A percentile compares a stretch with the other conserved stretches of the same genome.
Evolutionary conservation across 2,329 filamentous ascomycete species (phyloP).

Genomic region (Pyrenochaeta sp.): DNA sequence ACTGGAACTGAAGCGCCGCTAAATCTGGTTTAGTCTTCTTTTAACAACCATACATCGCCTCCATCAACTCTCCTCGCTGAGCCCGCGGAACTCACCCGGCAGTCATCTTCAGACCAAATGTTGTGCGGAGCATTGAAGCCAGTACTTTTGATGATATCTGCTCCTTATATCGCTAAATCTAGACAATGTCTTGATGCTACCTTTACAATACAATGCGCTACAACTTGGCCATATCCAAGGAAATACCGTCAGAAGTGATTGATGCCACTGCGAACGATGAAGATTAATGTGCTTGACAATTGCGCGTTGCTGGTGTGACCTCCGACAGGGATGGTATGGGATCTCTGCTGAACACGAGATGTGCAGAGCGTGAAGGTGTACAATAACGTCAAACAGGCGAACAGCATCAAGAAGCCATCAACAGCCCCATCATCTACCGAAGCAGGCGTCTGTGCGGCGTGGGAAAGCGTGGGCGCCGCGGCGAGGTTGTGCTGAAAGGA

Average conservation of each 20-base stretch:
- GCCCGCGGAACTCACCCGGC: slow-evolving; percentile 17
- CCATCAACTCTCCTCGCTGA: slow-evolving; percentile 31
- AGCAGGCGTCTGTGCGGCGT: slow-evolving; percentile 14
- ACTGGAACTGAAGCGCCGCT: slow-evolving; percentile 5
- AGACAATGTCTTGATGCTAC: background rate
- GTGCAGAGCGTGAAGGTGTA: slow-evolving; percentile 18
- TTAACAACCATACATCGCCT: slow-evolving; percentile 31
- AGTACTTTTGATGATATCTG: background rate
- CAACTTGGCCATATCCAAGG: background rate
- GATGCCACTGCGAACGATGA: slow-evolving; percentile 12
- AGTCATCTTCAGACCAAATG: background rate
- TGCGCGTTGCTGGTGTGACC: slow-evolving; percentile 9
- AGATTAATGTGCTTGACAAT: slow-evolving; percentile 11
- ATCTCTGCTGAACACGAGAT: slow-evolving; percentile 15
- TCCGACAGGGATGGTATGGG: slow-evolving; percentile 17
- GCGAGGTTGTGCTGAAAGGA: slow-evolving; percentile 16
- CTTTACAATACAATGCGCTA: background rate
- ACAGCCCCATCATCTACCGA: slow-evolving; percentile 5
- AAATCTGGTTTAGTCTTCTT: slow-evolving; percentile 22
- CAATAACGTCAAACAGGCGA: slow-evolving; percentile 9
- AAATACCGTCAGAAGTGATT: slow-evolving; percentile 5
- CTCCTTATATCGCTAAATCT: background rate
- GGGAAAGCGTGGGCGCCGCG: slow-evolving; percentile 15
- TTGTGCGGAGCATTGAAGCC: slow-evolving; percentile 1
- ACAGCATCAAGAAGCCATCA: slow-evolving; percentile 7